phyloP scores from a whole-genome alignment of 1,139 yeast species.

The Suzukiozyma palmioleophila region DNA sequence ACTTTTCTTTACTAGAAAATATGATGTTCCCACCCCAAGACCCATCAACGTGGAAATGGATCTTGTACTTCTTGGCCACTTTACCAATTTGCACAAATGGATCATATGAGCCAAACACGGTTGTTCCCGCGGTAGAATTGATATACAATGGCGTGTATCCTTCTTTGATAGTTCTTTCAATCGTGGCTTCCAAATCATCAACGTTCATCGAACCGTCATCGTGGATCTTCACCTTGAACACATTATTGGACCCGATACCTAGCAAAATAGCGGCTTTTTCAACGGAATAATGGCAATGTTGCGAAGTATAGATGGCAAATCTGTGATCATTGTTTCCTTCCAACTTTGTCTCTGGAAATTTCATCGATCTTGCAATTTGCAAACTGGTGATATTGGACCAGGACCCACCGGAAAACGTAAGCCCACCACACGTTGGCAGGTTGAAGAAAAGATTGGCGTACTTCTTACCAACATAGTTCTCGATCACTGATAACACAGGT shows the following conservation, averaged over 20 bases:
- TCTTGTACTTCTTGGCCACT: constrained; percentile 48
- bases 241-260: constrained; percentile 64
- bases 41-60: constrained; percentile 86
- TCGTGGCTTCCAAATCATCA: constrained; percentile 41
- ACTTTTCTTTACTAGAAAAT: constrained; percentile 50
- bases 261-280: constrained; percentile 77
- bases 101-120: constrained; percentile 83
- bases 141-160: constrained; percentile 74
- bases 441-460: constrained; percentile 65
- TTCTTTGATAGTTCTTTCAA: constrained; percentile 36
- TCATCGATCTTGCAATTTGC: constrained; percentile 68
- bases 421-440: constrained; percentile 63
- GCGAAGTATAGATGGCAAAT: constrained; percentile 69
- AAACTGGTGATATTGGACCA: constrained; percentile 80
- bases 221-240: constrained; percentile 58
- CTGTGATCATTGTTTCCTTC: constrained; percentile 51
- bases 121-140: constrained; percentile 86
- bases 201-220: constrained; percentile 57
- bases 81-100: constrained; percentile 52
- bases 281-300: constrained; percentile 77
- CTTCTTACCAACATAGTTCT: constrained; percentile 60
- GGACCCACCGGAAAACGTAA: constrained; percentile 85
- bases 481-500: constrained; percentile 75
- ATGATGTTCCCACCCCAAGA: constrained; percentile 90
- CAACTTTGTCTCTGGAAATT: constrained; percentile 66